Evolutionary conservation across 768 basidiomycete species (phyloP).

Genomic region (Pleurotus salmoneostramineus): DNA sequence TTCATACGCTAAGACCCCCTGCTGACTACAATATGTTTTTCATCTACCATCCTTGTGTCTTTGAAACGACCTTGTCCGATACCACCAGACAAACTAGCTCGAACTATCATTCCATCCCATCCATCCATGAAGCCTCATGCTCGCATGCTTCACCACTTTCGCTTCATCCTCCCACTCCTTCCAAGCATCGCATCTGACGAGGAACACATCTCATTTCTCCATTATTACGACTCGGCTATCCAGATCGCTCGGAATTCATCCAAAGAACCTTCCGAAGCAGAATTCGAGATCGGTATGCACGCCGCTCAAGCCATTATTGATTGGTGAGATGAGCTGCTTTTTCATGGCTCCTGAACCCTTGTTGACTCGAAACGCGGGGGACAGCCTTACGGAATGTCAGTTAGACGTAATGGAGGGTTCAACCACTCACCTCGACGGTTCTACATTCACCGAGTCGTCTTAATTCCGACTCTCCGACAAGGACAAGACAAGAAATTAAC

Average conservation of each 20-base stretch:
- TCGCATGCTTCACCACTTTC: conserved; percentile 78
- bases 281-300: conserved; percentile 59
- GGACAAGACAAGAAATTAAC: not conserved
- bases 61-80: not conserved
- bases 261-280: conserved; percentile 59
- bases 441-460: conserved; percentile 15
- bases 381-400: conserved; percentile 59
- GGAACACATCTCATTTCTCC: conserved; percentile 62
- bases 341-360: not conserved
- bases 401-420: conserved; percentile 62
- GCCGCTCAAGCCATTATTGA: conserved; percentile 60
- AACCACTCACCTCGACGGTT: conserved; percentile 34
- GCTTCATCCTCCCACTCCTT: conserved; percentile 67
- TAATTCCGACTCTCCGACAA: not conserved
- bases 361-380: not conserved
- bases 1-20: conserved; percentile 8
- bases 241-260: conserved; percentile 64
- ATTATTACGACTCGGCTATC: conserved; percentile 75
- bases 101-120: conserved; percentile 67
- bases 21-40: conserved; percentile 3
- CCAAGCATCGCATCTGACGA: conserved; percentile 37
- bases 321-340: conserved; percentile 38
- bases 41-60: not conserved
- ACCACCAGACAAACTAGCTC: conserved; percentile 66
- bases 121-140: conserved; percentile 67